Conservation (phyloP, 306 rosid species). For the Cucumis cinereus region DNA sequence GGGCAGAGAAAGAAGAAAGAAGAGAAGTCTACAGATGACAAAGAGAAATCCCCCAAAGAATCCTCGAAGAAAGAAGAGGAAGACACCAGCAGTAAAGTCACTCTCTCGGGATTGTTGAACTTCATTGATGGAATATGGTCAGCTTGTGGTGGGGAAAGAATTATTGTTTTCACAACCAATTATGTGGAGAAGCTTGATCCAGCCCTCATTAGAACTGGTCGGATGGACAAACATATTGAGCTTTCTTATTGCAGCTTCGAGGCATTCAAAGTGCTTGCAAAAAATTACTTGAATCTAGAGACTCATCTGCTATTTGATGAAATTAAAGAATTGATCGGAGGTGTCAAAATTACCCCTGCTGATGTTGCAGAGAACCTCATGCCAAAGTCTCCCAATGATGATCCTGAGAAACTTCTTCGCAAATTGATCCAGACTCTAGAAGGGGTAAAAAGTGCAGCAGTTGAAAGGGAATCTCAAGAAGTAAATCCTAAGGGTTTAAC, state of each 20-base stretch:
- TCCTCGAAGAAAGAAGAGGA: constrained; percentile 33
- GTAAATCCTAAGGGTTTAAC: not conserved
- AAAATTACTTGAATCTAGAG: constrained; percentile 47
- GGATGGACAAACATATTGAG: constrained; percentile 80
- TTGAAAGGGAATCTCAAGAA: not conserved
- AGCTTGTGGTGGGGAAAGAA: constrained; percentile 71
- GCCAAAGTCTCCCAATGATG: constrained; percentile 43
- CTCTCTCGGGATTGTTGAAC: constrained; percentile 77
- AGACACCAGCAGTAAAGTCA: constrained; percentile 42
- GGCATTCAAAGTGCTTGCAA: constrained; percentile 66
- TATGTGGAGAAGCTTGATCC: constrained; percentile 83
- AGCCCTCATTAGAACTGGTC: constrained; percentile 69
- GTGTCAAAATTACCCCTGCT: constrained; percentile 53
- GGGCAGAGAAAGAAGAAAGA: constrained; percentile 69
- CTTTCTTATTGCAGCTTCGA: constrained; percentile 60
- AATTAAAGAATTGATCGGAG: constrained; percentile 27
- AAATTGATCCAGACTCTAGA: constrained; percentile 46
- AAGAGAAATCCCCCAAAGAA: constrained; percentile 36
- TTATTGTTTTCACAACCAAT: constrained; percentile 68
- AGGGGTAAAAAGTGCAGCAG: constrained; percentile 21
- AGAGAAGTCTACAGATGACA: constrained; percentile 30
- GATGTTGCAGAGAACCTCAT: constrained; percentile 83
- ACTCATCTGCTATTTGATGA: constrained; percentile 39
- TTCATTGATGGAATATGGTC: constrained; percentile 85
- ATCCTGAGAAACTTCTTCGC: constrained; percentile 45